Evolutionary conservation across 345 rosid genomes (phyloP).

Genomic region (Hirschfeldia incana): DNA sequence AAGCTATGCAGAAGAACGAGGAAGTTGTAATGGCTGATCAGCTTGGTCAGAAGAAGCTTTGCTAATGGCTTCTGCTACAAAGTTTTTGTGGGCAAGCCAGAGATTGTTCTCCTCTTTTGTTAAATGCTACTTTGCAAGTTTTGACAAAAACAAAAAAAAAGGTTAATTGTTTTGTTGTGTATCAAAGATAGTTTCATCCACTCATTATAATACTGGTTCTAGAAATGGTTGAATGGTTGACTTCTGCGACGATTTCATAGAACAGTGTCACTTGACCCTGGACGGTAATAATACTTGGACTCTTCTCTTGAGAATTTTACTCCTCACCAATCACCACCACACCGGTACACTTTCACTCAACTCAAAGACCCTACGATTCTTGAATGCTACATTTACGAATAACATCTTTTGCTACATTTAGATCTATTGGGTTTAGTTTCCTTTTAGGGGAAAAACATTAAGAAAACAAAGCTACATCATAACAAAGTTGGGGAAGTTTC

Average conservation of each 20-base stretch:
- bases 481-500: no score
- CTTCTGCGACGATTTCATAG: neutral
- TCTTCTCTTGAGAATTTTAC: constrained; percentile 10
- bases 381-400: neutral
- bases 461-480: neutral
- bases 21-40: constrained; percentile 38
- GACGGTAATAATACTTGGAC: constrained; percentile 18
- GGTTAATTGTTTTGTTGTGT: constrained; percentile 22
- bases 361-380: neutral
- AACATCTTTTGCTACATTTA: neutral
- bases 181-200: neutral
- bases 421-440: neutral
- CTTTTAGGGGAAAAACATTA: neutral
- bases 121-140: constrained; percentile 34
- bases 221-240: neutral
- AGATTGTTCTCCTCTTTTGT: constrained; percentile 25
- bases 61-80: constrained; percentile 7
- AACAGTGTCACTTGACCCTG: constrained; percentile 16
- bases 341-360: neutral
- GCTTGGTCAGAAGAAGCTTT: constrained; percentile 39
- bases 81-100: constrained; percentile 29
- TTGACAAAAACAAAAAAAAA: constrained; percentile 19
- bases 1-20: constrained; percentile 74
- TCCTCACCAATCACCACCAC: neutral
- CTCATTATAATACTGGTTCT: neutral